Evolutionary conservation across 495 filamentous ascomycete species (phyloP), one percentile per base, ranked within the genome.

Genomic region (Melanomma pulvis-pyrius): DNA sequence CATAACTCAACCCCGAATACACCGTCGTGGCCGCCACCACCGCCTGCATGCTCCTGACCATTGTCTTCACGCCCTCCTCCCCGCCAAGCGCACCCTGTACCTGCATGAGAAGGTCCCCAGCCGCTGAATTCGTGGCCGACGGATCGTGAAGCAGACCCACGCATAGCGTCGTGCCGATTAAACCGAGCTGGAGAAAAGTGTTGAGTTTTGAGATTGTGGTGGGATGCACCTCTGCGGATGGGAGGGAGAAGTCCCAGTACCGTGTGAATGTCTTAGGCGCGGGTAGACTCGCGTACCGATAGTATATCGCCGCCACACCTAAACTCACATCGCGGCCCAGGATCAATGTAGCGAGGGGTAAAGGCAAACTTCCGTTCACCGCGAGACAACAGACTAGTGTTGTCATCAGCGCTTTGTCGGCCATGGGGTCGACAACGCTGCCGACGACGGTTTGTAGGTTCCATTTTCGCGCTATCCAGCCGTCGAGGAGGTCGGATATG

Each of bases 161-260:
- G 25, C 60, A 59, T 46, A 74, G 67, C 8, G 74, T 76, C 12
- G 75, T 69, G 46, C 77, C 77, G 48, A 79, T 75, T 0, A 79
- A 63, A 15, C 68, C 60, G 22, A 79, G 69, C 50, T 79, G 77
- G n/a, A 79, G 71, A 49, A 79, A 76, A 21, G 77, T 79, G 68
- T 79, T 79, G 56, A 74, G 65, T 82, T 98, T 98, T 68, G 90
- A 94, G 68, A 98, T 91, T 17, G 81, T 85, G 0, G 94, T 98
- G 0, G 94, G 94, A 67, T 88, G 88, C 4, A 98, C 94, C 76
- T 98, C 94, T 0, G 94, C 94, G 49, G 86, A 90, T 0, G 94
- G 94, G 19, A 98, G 84, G 12, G 88, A 90, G 71, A 98, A 98
- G 74, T 98, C 96, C 96, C 96, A 98, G 75, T 97, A 98, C n/a